phyloP scores from a whole-genome alignment of 2,329 filamentous ascomycete species.

The Diaporthe nobilis region DNA sequence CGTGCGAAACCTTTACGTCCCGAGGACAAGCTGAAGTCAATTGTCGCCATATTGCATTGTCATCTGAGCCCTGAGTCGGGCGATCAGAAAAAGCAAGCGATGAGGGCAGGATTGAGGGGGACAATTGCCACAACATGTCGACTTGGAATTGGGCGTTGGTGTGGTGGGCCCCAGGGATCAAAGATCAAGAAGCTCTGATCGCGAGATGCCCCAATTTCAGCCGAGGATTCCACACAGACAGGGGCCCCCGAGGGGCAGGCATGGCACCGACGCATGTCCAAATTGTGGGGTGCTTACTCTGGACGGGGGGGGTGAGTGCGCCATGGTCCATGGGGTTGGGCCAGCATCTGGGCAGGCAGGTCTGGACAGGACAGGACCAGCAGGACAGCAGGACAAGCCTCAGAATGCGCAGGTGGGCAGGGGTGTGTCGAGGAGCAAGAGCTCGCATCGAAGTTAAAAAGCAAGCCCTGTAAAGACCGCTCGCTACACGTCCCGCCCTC shows the following conservation, averaged over 20 bases:
- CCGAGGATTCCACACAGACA: slow-evolving; percentile 31
- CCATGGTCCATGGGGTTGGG: slow-evolving; percentile 4
- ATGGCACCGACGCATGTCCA: slow-evolving; percentile 33
- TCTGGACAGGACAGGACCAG: background rate
- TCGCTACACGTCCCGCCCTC: background rate
- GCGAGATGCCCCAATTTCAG: slow-evolving; percentile 37
- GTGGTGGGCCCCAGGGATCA: slow-evolving; percentile 20
- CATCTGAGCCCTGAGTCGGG: background rate
- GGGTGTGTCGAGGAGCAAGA: slow-evolving; percentile 21
- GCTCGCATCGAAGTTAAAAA: slow-evolving; percentile 24
- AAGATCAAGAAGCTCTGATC: slow-evolving; percentile 33
- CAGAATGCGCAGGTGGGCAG: slow-evolving; percentile 12
- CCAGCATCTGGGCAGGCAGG: slow-evolving; percentile 18
- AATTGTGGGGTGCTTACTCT: slow-evolving; percentile 35
- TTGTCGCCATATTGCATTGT: slow-evolving; percentile 2
- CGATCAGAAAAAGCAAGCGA: slow-evolving; percentile 1
- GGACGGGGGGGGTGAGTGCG: background rate
- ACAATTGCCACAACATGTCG: background rate
- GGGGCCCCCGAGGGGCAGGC: background rate
- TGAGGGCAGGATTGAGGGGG: background rate
- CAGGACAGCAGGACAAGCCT: slow-evolving; percentile 22
- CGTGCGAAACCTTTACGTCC: slow-evolving; percentile 6
- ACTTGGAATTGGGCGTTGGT: background rate
- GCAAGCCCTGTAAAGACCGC: slow-evolving; percentile 3
- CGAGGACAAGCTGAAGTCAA: slow-evolving; percentile 27